Evolutionary conservation across 805 yeast species (phyloP).

Genomic region (Candida sithepensis): DNA sequence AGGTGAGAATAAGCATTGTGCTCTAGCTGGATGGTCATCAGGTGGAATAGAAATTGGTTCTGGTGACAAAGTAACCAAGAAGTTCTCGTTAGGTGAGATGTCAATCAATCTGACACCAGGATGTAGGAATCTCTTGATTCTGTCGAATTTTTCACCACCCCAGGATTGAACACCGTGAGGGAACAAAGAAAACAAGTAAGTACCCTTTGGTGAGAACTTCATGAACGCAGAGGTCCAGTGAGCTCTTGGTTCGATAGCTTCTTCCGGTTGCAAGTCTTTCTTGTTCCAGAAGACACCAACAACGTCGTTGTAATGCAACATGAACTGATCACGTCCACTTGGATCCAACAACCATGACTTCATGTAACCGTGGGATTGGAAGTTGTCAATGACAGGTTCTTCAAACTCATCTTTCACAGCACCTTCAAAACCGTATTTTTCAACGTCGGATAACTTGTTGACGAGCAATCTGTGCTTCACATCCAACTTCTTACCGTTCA

Average conservation of each 20-base stretch:
- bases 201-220: conserved; percentile 91
- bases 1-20: conserved; percentile 75
- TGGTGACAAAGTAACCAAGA: conserved; percentile 84
- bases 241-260: conserved; percentile 70
- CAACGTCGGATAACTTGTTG: conserved; percentile 79
- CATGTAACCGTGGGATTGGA: conserved; percentile 74
- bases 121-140: conserved; percentile 77
- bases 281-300: conserved; percentile 88
- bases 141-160: conserved; percentile 83
- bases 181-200: conserved; percentile 81
- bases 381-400: conserved; percentile 72
- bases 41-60: conserved; percentile 75
- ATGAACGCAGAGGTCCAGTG: conserved; percentile 87
- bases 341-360: conserved; percentile 89
- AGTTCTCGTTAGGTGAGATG: conserved; percentile 90
- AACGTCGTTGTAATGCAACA: conserved; percentile 71
- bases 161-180: conserved; percentile 93
- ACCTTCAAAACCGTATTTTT: conserved; percentile 67
- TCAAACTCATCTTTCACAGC: conserved; percentile 56
- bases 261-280: conserved; percentile 65
- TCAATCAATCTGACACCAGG: conserved; percentile 86
- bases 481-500: conserved; percentile 89
- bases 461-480: conserved; percentile 86
- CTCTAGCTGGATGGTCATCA: conserved; percentile 58
- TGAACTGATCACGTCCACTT: conserved; percentile 85